A percentile compares a stretch with the other conserved stretches of the same genome.
phyloP scores from a whole-genome alignment of 495 filamentous ascomycete species.

The Podospora appendiculata region DNA sequence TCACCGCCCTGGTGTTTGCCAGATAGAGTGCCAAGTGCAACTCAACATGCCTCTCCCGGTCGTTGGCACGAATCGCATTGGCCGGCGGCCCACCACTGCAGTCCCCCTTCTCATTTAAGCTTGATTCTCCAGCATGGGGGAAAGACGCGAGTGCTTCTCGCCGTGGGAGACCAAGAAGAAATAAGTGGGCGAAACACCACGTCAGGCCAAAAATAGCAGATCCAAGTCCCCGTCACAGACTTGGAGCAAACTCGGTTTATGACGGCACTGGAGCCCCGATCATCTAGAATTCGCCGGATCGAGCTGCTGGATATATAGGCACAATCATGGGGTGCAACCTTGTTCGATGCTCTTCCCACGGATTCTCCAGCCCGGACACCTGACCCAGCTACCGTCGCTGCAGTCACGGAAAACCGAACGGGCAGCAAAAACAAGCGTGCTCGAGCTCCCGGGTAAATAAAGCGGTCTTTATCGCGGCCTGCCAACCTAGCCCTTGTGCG shows the following conservation, averaged over 20 bases:
- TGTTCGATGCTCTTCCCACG: neutral
- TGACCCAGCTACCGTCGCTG: neutral
- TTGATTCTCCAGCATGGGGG: slow-evolving; percentile 4
- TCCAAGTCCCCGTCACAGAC: neutral
- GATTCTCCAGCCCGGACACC: slow-evolving; percentile 9
- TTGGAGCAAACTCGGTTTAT: slow-evolving; percentile 17
- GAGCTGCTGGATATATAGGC: slow-evolving; percentile 15
- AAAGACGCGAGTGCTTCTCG: neutral
- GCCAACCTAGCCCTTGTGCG: slow-evolving; percentile 12
- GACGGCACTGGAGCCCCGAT: slow-evolving; percentile 21
- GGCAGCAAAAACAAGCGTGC: no score
- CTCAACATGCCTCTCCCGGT: slow-evolving; percentile 6
- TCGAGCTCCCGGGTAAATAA: slow-evolving; percentile 24
- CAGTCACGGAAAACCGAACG: no score
- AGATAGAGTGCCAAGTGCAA: slow-evolving; percentile 2
- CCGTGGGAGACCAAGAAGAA: neutral
- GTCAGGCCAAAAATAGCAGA: slow-evolving; percentile 25
- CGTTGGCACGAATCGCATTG: slow-evolving; percentile 7
- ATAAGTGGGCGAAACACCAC: slow-evolving; percentile 5
- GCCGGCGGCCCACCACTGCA: slow-evolving; percentile 1
- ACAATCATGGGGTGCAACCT: slow-evolving; percentile 22
- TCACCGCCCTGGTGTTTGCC: neutral
- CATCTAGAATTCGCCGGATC: slow-evolving; percentile 11
- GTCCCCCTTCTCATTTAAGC: slow-evolving; percentile 11
- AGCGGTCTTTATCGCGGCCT: slow-evolving; percentile 18